Conservation (phyloP, 108 stramenopile species). For the Nitzschia putrida region DNA sequence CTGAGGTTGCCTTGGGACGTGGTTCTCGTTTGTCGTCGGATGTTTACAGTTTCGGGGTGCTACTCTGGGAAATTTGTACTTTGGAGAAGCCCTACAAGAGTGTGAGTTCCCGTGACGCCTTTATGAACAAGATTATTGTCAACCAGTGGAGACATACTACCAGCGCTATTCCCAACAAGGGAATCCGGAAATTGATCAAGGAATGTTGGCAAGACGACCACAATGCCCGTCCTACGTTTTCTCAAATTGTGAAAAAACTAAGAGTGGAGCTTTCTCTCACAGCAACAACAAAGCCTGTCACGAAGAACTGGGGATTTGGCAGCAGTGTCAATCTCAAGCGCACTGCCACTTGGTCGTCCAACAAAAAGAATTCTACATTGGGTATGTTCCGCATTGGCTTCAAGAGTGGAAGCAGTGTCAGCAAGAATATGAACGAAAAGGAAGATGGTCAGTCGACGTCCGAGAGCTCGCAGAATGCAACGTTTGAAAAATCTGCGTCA, state of each 20-base stretch:
- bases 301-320: conserved; percentile 17
- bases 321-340: conserved; percentile 21
- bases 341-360: conserved; percentile 18
- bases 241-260: conserved; percentile 36
- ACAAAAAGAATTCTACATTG: conserved; percentile 2
- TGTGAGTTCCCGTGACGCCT: conserved; percentile 36
- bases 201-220: conserved; percentile 48
- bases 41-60: conserved; percentile 59
- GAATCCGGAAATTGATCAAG: conserved; percentile 37
- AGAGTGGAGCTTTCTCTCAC: conserved; percentile 19
- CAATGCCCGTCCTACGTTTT: conserved; percentile 45
- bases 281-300: background rate
- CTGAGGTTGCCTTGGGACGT: conserved; percentile 52
- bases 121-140: conserved; percentile 38
- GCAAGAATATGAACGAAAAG: background rate
- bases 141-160: conserved; percentile 41
- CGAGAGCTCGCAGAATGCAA: background rate
- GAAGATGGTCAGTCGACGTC: background rate
- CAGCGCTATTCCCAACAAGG: conserved; percentile 30
- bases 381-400: conserved; percentile 11
- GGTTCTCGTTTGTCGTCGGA: conserved; percentile 50
- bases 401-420: conserved; percentile 11
- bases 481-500: background rate
- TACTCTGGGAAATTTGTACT: conserved; percentile 54
- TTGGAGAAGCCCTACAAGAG: conserved; percentile 48